Evolutionary conservation across 805 yeast genomes (phyloP).

Genomic region (Jamesozyma rosinii): DNA sequence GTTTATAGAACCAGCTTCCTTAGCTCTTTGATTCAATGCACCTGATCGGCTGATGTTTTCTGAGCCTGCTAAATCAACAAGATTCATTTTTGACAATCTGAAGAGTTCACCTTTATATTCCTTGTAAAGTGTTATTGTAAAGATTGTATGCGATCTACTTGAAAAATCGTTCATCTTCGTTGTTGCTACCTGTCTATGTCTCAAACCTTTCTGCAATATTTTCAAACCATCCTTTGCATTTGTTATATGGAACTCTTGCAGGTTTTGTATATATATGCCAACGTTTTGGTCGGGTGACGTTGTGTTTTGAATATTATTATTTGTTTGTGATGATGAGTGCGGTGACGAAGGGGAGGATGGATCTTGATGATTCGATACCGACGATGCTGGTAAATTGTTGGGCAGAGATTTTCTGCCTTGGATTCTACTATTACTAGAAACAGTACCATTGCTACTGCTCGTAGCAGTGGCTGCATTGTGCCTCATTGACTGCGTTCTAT

Average conservation of each 20-base stretch:
- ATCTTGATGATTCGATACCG: background rate
- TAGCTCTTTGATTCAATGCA: slow-evolving; percentile 73
- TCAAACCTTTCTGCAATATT: slow-evolving; percentile 48
- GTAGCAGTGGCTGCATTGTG: background rate
- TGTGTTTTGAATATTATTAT: background rate
- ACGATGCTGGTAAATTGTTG: background rate
- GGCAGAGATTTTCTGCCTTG: background rate
- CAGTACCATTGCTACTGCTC: background rate
- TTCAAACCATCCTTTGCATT: slow-evolving; percentile 49
- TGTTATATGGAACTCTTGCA: slow-evolving; percentile 51
- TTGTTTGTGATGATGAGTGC: background rate
- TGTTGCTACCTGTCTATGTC: slow-evolving; percentile 54
- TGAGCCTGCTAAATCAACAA: slow-evolving; percentile 92
- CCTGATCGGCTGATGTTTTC: slow-evolving; percentile 87
- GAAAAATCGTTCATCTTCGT: slow-evolving; percentile 68
- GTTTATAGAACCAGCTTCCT: slow-evolving; percentile 90
- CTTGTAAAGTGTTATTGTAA: slow-evolving; percentile 51
- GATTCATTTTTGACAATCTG: slow-evolving; percentile 62
- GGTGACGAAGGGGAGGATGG: background rate
- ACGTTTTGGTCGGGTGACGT: slow-evolving; percentile 13
- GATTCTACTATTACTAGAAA: background rate
- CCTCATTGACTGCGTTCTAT: background rate
- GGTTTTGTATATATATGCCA: slow-evolving; percentile 49
- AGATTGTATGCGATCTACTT: slow-evolving; percentile 70
- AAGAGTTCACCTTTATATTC: slow-evolving; percentile 40